Conservation (phyloP, 2,329 filamentous ascomycete species). For the Cordyceps militaris region DNA sequence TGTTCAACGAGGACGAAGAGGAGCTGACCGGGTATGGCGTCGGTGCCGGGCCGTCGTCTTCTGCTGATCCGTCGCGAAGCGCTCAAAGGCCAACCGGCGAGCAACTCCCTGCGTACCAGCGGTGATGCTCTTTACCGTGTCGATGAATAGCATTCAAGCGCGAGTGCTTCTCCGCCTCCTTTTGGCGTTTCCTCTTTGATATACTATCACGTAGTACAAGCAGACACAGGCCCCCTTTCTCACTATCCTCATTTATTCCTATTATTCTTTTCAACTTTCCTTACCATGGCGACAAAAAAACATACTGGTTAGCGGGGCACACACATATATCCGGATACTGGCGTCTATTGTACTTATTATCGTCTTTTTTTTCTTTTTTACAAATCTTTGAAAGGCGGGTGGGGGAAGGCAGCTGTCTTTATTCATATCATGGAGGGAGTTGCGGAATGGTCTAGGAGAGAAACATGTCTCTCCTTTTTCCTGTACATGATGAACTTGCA, state of each 20-base stretch:
- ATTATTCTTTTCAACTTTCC: not conserved
- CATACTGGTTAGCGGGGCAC: not conserved
- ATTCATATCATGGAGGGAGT: not conserved
- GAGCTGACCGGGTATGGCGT: conserved; percentile 33
- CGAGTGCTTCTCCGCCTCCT: not conserved
- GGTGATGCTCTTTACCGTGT: conserved; percentile 20
- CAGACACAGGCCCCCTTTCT: not conserved
- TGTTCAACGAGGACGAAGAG: conserved; percentile 49
- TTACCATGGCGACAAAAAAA: not conserved
- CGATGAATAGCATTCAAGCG: not conserved
- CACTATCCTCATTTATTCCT: not conserved
- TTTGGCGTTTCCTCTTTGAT: not conserved
- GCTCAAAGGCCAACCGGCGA: conserved; percentile 19
- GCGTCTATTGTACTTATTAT: too few species aligned
- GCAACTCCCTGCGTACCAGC: conserved; percentile 34
- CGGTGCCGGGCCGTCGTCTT: conserved; percentile 18
- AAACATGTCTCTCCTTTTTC: not conserved
- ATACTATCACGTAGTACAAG: not conserved
- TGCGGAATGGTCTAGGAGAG: not conserved
- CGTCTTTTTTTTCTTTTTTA: not conserved
- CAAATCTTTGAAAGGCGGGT: not conserved
- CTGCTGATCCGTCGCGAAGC: not conserved
- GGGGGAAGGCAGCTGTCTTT: not conserved
- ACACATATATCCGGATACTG: conserved; percentile 1
- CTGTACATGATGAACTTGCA: not conserved